phyloP scores from a whole-genome alignment of 2,329 filamentous ascomycete genomes.

The Penicillium glabrum region DNA sequence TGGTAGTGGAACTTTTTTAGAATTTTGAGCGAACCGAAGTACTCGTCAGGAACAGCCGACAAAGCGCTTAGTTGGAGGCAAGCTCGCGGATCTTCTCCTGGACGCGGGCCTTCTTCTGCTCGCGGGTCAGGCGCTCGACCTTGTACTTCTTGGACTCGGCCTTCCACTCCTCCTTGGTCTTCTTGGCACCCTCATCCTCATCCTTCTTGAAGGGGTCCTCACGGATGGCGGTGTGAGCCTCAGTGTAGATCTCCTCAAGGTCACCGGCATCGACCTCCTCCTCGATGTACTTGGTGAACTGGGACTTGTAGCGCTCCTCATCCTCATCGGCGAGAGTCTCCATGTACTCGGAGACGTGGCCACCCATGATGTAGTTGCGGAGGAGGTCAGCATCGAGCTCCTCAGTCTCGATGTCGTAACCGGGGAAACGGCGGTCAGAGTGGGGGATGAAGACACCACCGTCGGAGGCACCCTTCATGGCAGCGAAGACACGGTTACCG shows the following conservation, averaged over 20 bases:
- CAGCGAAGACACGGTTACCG: slow-evolving; percentile 97
- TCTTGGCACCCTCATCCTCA: slow-evolving; percentile 73
- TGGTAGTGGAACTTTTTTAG: slow-evolving; percentile 26
- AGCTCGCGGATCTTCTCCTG: slow-evolving; percentile 89
- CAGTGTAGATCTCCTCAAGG: slow-evolving; percentile 92
- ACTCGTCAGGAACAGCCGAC: slow-evolving; percentile 22
- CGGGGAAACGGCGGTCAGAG: slow-evolving; percentile 99
- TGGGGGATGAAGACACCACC: slow-evolving; percentile 96
- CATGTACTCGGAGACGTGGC: slow-evolving; percentile 99
- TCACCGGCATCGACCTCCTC: slow-evolving; percentile 95
- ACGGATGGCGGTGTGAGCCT: slow-evolving; percentile 95
- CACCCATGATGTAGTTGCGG: slow-evolving; percentile 98
- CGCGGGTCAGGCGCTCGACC: slow-evolving; percentile 74
- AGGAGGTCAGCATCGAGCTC: slow-evolving; percentile 96
- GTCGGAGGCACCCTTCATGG: slow-evolving; percentile 99
- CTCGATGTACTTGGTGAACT: slow-evolving; percentile 98
- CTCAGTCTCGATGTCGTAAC: slow-evolving; percentile 95
- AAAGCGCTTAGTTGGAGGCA: slow-evolving; percentile 38
- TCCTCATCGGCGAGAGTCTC: slow-evolving; percentile 99
- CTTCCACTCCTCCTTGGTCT: slow-evolving; percentile 98
- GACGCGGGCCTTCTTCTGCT: slow-evolving; percentile 78
- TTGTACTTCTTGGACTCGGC: slow-evolving; percentile 89
- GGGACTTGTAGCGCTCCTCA: slow-evolving; percentile 98
- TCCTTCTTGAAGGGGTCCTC: slow-evolving; percentile 98
- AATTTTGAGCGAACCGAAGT: slow-evolving; percentile 13